Percentiles rank a stretch among this genome's conserved stretches.
Conservation (phyloP, 352 stramenopile species). For the Phytophthora multivora region DNA sequence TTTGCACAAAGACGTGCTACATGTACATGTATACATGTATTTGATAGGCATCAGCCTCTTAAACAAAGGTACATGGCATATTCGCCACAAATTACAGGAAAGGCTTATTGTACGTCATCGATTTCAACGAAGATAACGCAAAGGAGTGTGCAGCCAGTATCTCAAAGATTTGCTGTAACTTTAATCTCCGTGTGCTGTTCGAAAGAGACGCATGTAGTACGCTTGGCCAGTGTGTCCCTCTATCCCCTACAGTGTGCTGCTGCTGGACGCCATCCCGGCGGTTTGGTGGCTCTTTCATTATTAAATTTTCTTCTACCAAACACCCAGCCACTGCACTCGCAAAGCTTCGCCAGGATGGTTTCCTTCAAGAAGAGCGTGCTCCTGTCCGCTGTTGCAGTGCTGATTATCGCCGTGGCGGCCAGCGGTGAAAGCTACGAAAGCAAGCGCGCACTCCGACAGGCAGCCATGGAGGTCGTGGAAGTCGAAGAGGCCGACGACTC, state of each 20-base stretch:
- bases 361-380: slow-evolving; percentile 17
- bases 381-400: slow-evolving; percentile 1
- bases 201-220: background rate
- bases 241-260: background rate
- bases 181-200: background rate
- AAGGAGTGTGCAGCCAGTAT: background rate
- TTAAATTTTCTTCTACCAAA: slow-evolving; percentile 1
- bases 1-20: too few relatives aligned
- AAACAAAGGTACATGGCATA: too few relatives aligned
- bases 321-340: background rate
- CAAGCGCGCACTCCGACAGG: background rate
- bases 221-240: background rate
- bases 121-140: background rate
- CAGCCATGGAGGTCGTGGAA: background rate
- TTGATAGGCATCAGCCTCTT: too few relatives aligned
- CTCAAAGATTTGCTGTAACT: slow-evolving; percentile 1
- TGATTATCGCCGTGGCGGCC: background rate
- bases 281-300: slow-evolving; percentile 2
- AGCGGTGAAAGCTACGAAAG: slow-evolving; percentile 2
- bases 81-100: background rate
- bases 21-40: too few relatives aligned
- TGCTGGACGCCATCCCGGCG: background rate
- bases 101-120: background rate
- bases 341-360: background rate
- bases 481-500: slow-evolving; percentile 17